Evolutionary conservation across 73 alveolate genomes (phyloP).

Genomic region (Paramecium pentaurelia): DNA sequence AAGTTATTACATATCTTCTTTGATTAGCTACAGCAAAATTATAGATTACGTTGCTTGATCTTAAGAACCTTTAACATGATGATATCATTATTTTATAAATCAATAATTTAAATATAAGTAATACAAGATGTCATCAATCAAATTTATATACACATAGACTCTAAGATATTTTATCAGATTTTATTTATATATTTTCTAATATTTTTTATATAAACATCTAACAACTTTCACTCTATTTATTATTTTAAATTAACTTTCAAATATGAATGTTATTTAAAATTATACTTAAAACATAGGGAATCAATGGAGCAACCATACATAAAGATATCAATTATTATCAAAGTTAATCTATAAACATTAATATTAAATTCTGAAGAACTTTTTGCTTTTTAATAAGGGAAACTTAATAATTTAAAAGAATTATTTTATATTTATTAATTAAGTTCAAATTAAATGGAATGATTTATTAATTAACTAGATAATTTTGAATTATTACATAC

Average conservation of each 20-base stretch:
- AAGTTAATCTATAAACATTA: background rate
- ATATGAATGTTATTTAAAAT: background rate
- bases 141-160: background rate
- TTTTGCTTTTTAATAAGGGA: no score
- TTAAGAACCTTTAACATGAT: background rate
- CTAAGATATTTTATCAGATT: background rate
- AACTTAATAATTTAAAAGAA: no score
- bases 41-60: background rate
- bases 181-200: no score
- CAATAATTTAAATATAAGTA: background rate
- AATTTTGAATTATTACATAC: no score
- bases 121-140: background rate
- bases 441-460: no score
- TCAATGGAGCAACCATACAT: background rate
- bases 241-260: background rate
- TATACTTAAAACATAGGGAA: background rate
- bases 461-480: no score
- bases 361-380: no score
- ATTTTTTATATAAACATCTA: background rate
- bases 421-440: no score
- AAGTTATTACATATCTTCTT: background rate
- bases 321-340: background rate
- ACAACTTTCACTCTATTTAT: background rate
- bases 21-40: background rate
- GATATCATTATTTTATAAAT: background rate